Base-by-base conservation (phyloP, 2,329 filamentous ascomycete species). In the Colletotrichum sp. region DNA sequence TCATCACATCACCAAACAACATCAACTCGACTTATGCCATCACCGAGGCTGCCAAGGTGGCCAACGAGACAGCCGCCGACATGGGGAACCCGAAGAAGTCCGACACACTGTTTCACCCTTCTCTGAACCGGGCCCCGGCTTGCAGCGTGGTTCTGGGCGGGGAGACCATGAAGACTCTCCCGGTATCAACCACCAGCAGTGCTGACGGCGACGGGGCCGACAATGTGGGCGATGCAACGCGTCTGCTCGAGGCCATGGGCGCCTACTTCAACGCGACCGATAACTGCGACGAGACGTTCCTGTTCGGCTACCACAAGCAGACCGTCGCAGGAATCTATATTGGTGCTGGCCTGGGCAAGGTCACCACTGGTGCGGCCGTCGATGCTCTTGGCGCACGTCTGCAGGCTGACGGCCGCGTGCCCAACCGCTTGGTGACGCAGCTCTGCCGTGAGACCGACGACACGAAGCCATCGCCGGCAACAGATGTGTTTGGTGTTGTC, bases 401-500 rank as follows among this genome's bases (percentile, higher is more conserved):
- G 8, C 64, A 62, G 31, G 21, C n/a, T 33, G 51, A 33, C 58
- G 66, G 31, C 21, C 13, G 36, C 21, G n/a, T 72, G 29, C 29
- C 72, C 24, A 75, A 68, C 21, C 69, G 64, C 29, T 65, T 64
- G 13, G 58, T 75, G 8, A 64, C 54, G 34, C 64, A 75, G 38
- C n/a, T 63, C 18, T 75, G 69, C 51, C 27, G 7, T 8, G 21
- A 47, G 27, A 27, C 29, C 8, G 58, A 67, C 12, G 47, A 57
- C 27, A 29, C 5, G 5, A 29, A 29, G 27, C 27, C 27, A 29
- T 29, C 27, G 33, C 29, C 61, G 15, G 63, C 74, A 31, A 66
- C 66, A 31, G 15, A 29, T 21, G 36, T 70, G 15, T 74, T 76
- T n/a, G 73, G 73, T 51, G 24, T 76, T 21, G 62, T 58, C 8